Conservation (phyloP, 352 stramenopile species). For the Phytophthora ohioensis region DNA sequence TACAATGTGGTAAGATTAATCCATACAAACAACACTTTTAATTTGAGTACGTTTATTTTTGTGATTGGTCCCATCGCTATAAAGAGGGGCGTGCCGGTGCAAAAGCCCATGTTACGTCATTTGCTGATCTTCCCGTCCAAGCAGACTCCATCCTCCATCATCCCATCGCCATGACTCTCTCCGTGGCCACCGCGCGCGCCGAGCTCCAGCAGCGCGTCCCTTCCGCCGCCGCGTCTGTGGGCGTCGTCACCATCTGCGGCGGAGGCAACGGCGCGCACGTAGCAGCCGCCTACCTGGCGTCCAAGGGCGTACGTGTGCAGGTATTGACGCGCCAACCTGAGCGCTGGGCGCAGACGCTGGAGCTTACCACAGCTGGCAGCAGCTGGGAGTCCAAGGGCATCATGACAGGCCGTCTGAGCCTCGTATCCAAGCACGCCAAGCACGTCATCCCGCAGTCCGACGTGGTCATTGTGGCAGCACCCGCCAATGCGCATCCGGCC, state of each 20-base stretch:
- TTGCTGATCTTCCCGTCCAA: constrained; percentile 34
- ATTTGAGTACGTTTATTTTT: background rate
- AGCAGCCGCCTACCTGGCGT: constrained; percentile 88
- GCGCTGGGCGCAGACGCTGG: constrained; percentile 80
- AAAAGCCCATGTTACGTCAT: constrained; percentile 17
- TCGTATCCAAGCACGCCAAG: constrained; percentile 87
- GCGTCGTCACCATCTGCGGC: constrained; percentile 91
- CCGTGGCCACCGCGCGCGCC: constrained; percentile 71
- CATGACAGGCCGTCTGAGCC: constrained; percentile 72
- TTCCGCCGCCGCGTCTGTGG: constrained; percentile 40
- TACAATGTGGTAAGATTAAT: constrained; percentile 1
- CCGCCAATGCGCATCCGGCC: constrained; percentile 88
- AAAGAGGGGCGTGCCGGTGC: constrained; percentile 22
- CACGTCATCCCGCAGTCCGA: constrained; percentile 88
- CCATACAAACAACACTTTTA: background rate
- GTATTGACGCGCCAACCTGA: constrained; percentile 86
- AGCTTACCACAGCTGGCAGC: constrained; percentile 84
- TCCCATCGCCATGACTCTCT: constrained; percentile 69
- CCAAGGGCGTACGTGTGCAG: constrained; percentile 85
- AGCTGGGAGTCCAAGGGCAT: constrained; percentile 87
- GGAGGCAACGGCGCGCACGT: constrained; percentile 93
- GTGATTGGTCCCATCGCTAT: background rate
- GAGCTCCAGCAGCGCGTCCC: constrained; percentile 68
- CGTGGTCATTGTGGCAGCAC: constrained; percentile 91
- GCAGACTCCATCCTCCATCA: constrained; percentile 24